Base-by-base conservation (phyloP, 306 rosid genomes). In the Quercus gilva region DNA sequence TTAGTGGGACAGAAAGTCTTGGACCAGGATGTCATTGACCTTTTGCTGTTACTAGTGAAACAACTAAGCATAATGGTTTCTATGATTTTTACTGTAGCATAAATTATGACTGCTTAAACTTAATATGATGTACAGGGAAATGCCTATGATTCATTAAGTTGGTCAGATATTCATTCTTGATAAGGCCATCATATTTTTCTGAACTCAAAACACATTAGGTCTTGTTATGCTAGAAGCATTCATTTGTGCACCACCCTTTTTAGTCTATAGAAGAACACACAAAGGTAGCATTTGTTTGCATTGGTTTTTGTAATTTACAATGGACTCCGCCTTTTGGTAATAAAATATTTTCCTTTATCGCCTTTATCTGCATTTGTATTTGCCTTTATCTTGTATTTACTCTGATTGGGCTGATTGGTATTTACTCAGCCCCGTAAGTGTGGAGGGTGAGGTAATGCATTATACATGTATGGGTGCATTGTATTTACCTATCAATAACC, bases 41-140 rank as follows among this genome's bases (percentile, higher is more conserved):
- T 73, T 95, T 95, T 89, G 78, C 99, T 29, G 96, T 92, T 18
- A 82, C 83, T 57, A 90, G 94, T 83, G 99, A 95, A 91, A 92
- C 79, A 33, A 29, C 64, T 72, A 60, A 55, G 28, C 41, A 45
- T 79, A 60, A 69, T 41, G 8, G 60, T 45, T 23, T 71, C 25
- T 18, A 49, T 3, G 10, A 20, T 49, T 49, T 12, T 9, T 19
- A 33, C 35, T 67, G 12, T 33, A 67, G 25, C 19, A 67, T 33
- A 33, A 43, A 18, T 33, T 67, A 67, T 15, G 45, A 67, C 15
- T 67, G 45, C 33, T 33, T 45, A 67, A 17, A 31, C 45, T 67
- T 0, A 33, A 67, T 67, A 6, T 63, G 71, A 68, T 52, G 58
- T 21, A 20, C 3, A 41, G 56, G 23, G 45, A 41, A 41, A 41